Evolutionary conservation across 2,329 filamentous ascomycete genomes (phyloP).

Genomic region (Trichoderma endophyticum): DNA sequence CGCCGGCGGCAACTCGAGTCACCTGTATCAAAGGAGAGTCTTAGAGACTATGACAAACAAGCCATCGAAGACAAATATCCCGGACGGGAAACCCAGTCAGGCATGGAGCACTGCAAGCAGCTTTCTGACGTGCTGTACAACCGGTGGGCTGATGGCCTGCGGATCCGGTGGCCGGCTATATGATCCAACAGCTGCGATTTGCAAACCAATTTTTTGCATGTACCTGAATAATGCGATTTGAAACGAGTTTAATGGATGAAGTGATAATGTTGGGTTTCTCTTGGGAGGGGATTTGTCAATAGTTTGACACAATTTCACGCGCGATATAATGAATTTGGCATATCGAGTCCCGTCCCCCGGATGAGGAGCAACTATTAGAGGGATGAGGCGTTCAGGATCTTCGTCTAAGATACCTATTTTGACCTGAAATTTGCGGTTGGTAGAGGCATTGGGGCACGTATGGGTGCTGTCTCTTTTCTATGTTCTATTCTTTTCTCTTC

Average conservation of each 20-base stretch:
- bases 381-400: slow-evolving; percentile 15
- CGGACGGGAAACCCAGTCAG: slow-evolving; percentile 54
- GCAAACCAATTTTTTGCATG: background rate
- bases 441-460: background rate
- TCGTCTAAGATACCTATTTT: background rate
- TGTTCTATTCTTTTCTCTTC: background rate
- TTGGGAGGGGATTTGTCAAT: background rate
- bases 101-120: slow-evolving; percentile 90
- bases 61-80: slow-evolving; percentile 53
- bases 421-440: background rate
- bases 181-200: background rate
- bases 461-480: background rate
- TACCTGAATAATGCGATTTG: background rate
- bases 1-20: slow-evolving; percentile 59
- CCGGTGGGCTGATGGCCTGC: slow-evolving; percentile 83
- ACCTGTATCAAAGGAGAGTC: slow-evolving; percentile 41
- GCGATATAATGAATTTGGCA: slow-evolving; percentile 24
- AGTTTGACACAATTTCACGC: slow-evolving; percentile 21
- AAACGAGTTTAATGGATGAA: background rate
- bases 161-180: slow-evolving; percentile 61
- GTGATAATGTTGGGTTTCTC: background rate
- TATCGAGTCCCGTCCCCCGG: slow-evolving; percentile 21
- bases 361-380: background rate
- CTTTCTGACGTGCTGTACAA: slow-evolving; percentile 87
- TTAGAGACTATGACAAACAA: slow-evolving; percentile 50